Conservation (phyloP, 1,139 yeast species). For the Sugiyamaella castrensis region DNA sequence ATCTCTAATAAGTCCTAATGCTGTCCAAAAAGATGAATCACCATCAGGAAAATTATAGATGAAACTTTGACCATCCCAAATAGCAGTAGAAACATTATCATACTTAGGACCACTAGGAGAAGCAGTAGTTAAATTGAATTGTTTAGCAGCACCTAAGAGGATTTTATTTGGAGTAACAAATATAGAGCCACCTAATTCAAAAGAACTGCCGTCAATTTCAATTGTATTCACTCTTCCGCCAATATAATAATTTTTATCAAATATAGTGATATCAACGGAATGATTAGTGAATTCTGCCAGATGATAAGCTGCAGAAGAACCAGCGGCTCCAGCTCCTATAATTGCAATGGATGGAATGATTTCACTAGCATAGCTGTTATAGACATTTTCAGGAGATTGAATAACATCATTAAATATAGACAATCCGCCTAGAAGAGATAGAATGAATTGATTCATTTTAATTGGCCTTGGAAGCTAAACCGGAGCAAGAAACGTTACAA, state of each 20-base stretch:
- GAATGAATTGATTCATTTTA: conserved; percentile 2
- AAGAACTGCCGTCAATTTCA: conserved; percentile 25
- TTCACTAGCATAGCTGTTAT: conserved; percentile 34
- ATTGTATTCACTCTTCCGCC: conserved; percentile 44
- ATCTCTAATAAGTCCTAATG: conserved; percentile 26
- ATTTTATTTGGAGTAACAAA: conserved; percentile 43
- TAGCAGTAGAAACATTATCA: conserved; percentile 30
- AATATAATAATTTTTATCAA: conserved; percentile 36
- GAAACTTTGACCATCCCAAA: conserved; percentile 43
- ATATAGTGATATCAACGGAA: conserved; percentile 37
- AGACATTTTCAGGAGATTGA: conserved; percentile 45
- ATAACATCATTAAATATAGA: conserved; percentile 31
- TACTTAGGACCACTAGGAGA: conserved; percentile 20
- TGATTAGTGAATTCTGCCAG: conserved; percentile 36
- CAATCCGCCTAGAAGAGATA: conserved; percentile 1
- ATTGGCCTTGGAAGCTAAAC: too few relatives aligned
- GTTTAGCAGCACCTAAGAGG: conserved; percentile 37
- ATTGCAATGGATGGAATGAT: conserved; percentile 48
- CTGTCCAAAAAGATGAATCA: conserved; percentile 16
- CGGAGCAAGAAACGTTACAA: too few relatives aligned
- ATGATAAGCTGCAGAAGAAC: conserved; percentile 44
- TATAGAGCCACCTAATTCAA: conserved; percentile 46
- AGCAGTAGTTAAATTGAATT: conserved; percentile 33
- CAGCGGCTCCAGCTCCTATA: conserved; percentile 51
- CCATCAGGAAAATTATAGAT: conserved; percentile 22